Evolutionary conservation across 2,329 filamentous ascomycete genomes (phyloP).

Genomic region (Plectosphaerella cucumerina): DNA sequence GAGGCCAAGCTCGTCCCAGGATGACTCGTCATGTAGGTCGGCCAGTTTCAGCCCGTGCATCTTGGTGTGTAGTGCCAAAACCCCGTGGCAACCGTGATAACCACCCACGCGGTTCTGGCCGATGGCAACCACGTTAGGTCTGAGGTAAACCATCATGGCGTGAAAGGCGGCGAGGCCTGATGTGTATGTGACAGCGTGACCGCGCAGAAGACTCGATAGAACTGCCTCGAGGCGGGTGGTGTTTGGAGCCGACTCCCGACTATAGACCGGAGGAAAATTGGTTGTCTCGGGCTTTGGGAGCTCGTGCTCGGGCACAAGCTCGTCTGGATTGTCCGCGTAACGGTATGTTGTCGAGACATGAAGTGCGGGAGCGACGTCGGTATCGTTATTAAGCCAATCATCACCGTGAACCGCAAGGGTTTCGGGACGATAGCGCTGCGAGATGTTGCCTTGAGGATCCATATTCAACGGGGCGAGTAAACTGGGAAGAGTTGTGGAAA

Average conservation of each 20-base stretch:
- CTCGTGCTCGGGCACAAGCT: slow-evolving; percentile 39
- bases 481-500: too few species aligned
- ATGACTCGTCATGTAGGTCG: slow-evolving; percentile 61
- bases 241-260: slow-evolving; percentile 73
- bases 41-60: slow-evolving; percentile 73
- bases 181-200: slow-evolving; percentile 69
- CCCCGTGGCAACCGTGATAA: slow-evolving; percentile 92
- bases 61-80: slow-evolving; percentile 68
- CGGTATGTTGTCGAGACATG: slow-evolving; percentile 91
- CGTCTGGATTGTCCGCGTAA: slow-evolving; percentile 67
- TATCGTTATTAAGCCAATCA: slow-evolving; percentile 66
- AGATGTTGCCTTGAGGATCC: too few species aligned
- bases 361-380: slow-evolving; percentile 82
- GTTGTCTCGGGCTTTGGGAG: slow-evolving; percentile 40
- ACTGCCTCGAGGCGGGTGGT: slow-evolving; percentile 81
- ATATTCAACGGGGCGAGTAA: too few species aligned
- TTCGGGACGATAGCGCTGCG: too few species aligned
- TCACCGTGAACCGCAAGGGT: slow-evolving; percentile 77
- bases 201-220: slow-evolving; percentile 68
- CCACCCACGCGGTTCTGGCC: slow-evolving; percentile 60
- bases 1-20: slow-evolving; percentile 18
- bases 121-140: slow-evolving; percentile 79
- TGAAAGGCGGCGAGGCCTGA: slow-evolving; percentile 88
- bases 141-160: slow-evolving; percentile 76
- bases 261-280: slow-evolving; percentile 73